Evolutionary conservation across 805 yeast species (phyloP).

Genomic region (Vanderwaltozyma polyspora): DNA sequence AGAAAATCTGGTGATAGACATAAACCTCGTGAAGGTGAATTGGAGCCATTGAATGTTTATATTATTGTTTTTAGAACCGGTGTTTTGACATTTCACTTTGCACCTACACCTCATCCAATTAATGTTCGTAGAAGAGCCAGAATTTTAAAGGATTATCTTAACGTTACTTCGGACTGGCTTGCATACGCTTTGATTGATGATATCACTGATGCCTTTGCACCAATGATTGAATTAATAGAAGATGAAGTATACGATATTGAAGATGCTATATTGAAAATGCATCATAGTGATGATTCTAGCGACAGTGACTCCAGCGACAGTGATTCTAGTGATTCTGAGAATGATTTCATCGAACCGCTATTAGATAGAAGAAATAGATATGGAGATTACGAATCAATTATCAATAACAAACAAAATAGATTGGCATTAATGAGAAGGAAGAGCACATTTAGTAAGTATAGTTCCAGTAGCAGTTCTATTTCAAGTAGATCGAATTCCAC

Average conservation of each 20-base stretch:
- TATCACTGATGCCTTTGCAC: constrained; percentile 94
- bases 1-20: constrained; percentile 36
- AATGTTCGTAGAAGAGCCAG: constrained; percentile 92
- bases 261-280: constrained; percentile 81
- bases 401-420: background rate
- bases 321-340: constrained; percentile 7
- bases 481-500: constrained; percentile 22
- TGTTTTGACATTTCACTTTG: constrained; percentile 85
- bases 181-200: constrained; percentile 95
- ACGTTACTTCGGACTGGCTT: constrained; percentile 91
- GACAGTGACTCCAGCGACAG: constrained; percentile 11
- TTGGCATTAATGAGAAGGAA: constrained; percentile 1
- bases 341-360: background rate
- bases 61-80: constrained; percentile 86
- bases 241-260: constrained; percentile 92
- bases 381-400: constrained; percentile 2
- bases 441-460: constrained; percentile 1
- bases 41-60: constrained; percentile 86
- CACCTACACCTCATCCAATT: constrained; percentile 91
- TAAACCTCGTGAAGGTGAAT: constrained; percentile 39
- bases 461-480: constrained; percentile 3
- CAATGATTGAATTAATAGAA: constrained; percentile 88
- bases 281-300: constrained; percentile 42
- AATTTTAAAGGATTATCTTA: constrained; percentile 72
- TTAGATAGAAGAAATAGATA: no score